Evolutionary conservation across 805 yeast genomes (phyloP).

Genomic region (Candida maltosa): DNA sequence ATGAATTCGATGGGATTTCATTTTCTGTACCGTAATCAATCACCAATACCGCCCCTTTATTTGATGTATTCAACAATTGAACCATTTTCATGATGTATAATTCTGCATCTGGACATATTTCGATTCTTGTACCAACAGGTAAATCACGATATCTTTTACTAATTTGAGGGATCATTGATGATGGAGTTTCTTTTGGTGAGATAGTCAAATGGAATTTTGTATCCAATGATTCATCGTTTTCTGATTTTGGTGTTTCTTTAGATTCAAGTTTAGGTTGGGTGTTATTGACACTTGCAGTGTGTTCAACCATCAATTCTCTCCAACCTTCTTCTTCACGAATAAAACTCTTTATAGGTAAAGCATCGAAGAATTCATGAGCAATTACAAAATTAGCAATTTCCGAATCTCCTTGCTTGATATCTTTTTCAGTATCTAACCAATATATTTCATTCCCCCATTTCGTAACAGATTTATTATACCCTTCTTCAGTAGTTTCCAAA

Average conservation of each 20-base stretch:
- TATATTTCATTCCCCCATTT: constrained; percentile 50
- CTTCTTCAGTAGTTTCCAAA: constrained; percentile 24
- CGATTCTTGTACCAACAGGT: constrained; percentile 58
- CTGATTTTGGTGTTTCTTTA: constrained; percentile 10
- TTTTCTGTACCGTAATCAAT: constrained; percentile 73
- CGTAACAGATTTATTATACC: constrained; percentile 36
- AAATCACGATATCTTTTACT: constrained; percentile 50
- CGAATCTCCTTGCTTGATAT: constrained; percentile 22
- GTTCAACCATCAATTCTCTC: constrained; percentile 76
- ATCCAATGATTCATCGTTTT: constrained; percentile 7
- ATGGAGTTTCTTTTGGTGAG: constrained; percentile 58
- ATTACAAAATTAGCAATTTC: constrained; percentile 55
- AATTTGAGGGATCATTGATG: constrained; percentile 53
- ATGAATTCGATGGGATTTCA: constrained; percentile 64
- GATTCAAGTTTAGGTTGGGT: constrained; percentile 27
- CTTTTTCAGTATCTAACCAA: constrained; percentile 63
- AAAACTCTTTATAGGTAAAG: constrained; percentile 74
- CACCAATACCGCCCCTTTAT: constrained; percentile 62
- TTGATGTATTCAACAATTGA: constrained; percentile 36
- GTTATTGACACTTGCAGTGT: constrained; percentile 32
- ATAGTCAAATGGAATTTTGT: constrained; percentile 54
- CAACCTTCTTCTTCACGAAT: constrained; percentile 61
- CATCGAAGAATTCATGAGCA: constrained; percentile 88
- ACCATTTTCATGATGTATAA: constrained; percentile 53
- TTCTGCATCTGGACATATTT: constrained; percentile 73